Conservation (phyloP, 345 rosid genomes). For the Tarenaya hassleriana region DNA sequence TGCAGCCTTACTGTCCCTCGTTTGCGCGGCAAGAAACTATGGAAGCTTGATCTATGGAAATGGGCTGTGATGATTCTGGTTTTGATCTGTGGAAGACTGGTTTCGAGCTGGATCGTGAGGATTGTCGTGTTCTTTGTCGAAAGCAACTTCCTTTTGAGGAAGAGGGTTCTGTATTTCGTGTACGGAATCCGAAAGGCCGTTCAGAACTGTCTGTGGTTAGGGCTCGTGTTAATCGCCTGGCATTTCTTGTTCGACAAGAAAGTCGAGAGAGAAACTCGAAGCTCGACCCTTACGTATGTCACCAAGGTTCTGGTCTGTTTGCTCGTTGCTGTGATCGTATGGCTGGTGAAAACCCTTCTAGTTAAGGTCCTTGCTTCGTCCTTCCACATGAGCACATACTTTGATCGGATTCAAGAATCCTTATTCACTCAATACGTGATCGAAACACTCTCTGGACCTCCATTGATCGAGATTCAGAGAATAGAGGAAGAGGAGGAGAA, state of each 20-base stretch:
- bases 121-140: slow-evolving; percentile 52
- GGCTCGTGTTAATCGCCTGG: slow-evolving; percentile 60
- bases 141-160: slow-evolving; percentile 52
- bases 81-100: slow-evolving; percentile 58
- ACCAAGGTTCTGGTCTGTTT: slow-evolving; percentile 50
- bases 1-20: slow-evolving; percentile 40
- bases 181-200: slow-evolving; percentile 57
- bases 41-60: slow-evolving; percentile 54
- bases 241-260: slow-evolving; percentile 51
- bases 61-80: slow-evolving; percentile 66
- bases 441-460: slow-evolving; percentile 57
- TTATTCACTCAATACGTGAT: slow-evolving; percentile 59
- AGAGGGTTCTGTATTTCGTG: slow-evolving; percentile 65
- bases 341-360: slow-evolving; percentile 60
- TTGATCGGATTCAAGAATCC: slow-evolving; percentile 65
- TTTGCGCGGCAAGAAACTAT: slow-evolving; percentile 28
- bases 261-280: slow-evolving; percentile 35
- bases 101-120: slow-evolving; percentile 63
- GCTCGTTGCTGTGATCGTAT: slow-evolving; percentile 42
- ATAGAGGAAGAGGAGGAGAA: slow-evolving; percentile 42
- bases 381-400: slow-evolving; percentile 66
- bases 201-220: slow-evolving; percentile 62
- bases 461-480: slow-evolving; percentile 42
- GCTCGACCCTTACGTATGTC: slow-evolving; percentile 31
- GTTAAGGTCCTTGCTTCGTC: slow-evolving; percentile 62